Evolutionary conservation across 177 flowering plant species (phyloP).

Genomic region (Telopea speciosissima): DNA sequence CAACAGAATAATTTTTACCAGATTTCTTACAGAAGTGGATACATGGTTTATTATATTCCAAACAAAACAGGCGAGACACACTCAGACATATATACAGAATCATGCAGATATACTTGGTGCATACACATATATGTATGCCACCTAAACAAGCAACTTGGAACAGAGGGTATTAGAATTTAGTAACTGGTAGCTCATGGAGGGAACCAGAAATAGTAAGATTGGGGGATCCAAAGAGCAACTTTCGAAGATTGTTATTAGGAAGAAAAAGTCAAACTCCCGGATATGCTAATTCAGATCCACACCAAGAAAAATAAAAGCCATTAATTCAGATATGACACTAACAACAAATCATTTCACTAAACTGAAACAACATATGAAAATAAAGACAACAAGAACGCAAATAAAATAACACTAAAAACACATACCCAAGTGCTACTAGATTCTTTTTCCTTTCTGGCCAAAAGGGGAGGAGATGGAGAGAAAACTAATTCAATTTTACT

Average conservation of each 20-base stretch:
- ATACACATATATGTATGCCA: too few relatives aligned
- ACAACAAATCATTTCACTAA: neutral
- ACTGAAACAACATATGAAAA: neutral
- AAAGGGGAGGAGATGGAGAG: too few relatives aligned
- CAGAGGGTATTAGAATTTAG: neutral
- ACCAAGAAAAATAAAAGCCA: too few relatives aligned
- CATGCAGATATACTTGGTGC: too few relatives aligned
- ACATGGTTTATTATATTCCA: neutral
- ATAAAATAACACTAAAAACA: neutral
- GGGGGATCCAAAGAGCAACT: neutral
- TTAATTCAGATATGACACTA: neutral
- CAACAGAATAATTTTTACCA: neutral
- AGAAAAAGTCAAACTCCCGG: too few relatives aligned
- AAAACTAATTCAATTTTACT: too few relatives aligned
- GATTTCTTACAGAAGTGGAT: neutral
- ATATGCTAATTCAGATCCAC: too few relatives aligned
- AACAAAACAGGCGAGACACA: neutral
- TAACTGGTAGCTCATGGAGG: neutral
- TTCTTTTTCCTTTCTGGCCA: too few relatives aligned
- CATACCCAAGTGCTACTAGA: neutral
- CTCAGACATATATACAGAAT: too few relatives aligned
- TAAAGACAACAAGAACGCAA: neutral
- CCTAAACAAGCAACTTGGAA: neutral
- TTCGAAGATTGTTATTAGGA: neutral
- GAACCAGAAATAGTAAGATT: neutral